Percentiles rank a stretch among this genome's conserved stretches.
phyloP scores from a whole-genome alignment of 176 grass and related monocot species.

The Phoenix dactylifera region DNA sequence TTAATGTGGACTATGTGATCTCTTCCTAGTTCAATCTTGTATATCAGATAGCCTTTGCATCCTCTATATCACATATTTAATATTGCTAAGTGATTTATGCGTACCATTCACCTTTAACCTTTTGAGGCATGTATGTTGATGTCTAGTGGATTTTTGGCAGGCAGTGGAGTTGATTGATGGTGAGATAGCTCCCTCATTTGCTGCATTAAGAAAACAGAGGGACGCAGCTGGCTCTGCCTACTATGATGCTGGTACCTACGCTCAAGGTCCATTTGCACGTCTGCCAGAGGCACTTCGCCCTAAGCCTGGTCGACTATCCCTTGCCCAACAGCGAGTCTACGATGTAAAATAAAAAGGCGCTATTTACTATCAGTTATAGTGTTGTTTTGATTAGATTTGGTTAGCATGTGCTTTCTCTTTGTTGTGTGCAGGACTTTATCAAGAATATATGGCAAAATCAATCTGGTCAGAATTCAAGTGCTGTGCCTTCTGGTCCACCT shows the following conservation, averaged over 20 bases:
- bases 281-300: conserved; percentile 69
- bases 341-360: conserved; percentile 47
- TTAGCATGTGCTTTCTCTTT: not conserved
- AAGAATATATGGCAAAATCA: conserved; percentile 83
- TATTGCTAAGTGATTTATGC: too few relatives aligned
- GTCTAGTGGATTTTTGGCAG: conserved; percentile 18
- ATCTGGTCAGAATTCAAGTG: conserved; percentile 53
- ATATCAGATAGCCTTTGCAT: too few relatives aligned
- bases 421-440: conserved; percentile 63
- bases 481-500: conserved; percentile 32
- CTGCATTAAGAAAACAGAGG: conserved; percentile 68
- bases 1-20: too few relatives aligned
- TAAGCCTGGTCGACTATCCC: conserved; percentile 60
- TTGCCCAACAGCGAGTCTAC: conserved; percentile 61
- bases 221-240: conserved; percentile 68
- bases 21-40: too few relatives aligned
- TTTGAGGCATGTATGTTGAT: too few relatives aligned
- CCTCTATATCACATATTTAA: too few relatives aligned
- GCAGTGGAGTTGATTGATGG: conserved; percentile 87
- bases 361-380: not conserved
- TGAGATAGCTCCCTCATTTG: conserved; percentile 63
- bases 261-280: conserved; percentile 61
- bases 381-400: too few relatives aligned
- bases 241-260: conserved; percentile 69
- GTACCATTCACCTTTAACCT: too few relatives aligned